phyloP scores from a whole-genome alignment of 257 asterid species.

The Capsicum rhomboideum region DNA sequence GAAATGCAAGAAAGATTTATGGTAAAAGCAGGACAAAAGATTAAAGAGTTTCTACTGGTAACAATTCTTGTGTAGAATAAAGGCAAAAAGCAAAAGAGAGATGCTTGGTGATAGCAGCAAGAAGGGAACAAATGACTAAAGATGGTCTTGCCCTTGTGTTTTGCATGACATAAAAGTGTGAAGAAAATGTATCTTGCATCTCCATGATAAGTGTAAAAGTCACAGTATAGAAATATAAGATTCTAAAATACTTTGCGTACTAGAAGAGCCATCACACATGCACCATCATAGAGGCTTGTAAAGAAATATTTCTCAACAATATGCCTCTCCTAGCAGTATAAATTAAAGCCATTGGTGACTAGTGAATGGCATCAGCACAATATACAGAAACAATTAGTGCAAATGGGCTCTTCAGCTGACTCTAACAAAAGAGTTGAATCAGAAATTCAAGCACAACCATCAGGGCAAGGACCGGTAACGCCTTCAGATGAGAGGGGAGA shows the following conservation, averaged over 20 bases:
- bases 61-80: neutral
- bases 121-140: neutral
- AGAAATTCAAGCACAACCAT: neutral
- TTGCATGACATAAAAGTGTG: neutral
- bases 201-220: neutral
- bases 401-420: neutral
- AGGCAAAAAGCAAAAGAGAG: neutral
- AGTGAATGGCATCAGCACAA: neutral
- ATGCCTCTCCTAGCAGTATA: neutral
- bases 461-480: neutral
- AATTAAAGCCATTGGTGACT: neutral
- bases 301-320: neutral
- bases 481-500: neutral
- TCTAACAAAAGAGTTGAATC: neutral
- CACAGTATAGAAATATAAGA: neutral
- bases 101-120: neutral
- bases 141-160: neutral
- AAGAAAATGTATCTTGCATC: neutral
- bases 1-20: neutral
- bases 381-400: neutral
- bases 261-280: neutral
- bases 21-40: neutral
- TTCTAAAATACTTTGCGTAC: neutral
- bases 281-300: neutral
- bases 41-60: neutral